A percentile compares a stretch with the other conserved stretches of the same genome.
Conservation (phyloP, 257 asterid genomes). For the Linaria vulgaris region DNA sequence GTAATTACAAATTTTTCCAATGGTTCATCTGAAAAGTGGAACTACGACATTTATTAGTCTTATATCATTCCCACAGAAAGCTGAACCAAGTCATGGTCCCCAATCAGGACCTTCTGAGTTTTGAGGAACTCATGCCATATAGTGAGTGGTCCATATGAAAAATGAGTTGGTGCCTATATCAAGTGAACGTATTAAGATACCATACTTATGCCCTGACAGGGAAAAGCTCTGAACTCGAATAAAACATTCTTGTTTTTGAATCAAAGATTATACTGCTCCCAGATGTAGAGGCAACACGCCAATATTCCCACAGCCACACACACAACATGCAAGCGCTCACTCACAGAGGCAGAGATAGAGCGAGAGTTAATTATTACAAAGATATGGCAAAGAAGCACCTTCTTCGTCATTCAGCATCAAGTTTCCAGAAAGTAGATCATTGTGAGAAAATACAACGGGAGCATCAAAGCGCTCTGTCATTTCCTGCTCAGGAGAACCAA, state of each 20-base stretch:
- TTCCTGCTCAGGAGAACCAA: constrained; percentile 50
- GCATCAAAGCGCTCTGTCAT: constrained; percentile 67
- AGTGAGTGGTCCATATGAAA: constrained; percentile 5
- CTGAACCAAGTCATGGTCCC: neutral
- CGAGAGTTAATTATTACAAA: constrained; percentile 18
- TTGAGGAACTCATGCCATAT: constrained; percentile 2
- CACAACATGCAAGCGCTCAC: neutral
- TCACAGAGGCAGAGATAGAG: neutral
- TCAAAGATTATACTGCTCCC: constrained; percentile 6
- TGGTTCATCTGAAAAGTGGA: constrained; percentile 17
- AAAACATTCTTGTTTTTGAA: constrained; percentile 11
- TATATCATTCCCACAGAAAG: neutral
- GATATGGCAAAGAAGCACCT: constrained; percentile 45
- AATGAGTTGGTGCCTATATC: constrained; percentile 12
- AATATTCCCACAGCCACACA: constrained; percentile 3
- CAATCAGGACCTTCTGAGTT: neutral
- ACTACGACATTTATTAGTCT: neutral
- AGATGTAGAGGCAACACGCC: neutral
- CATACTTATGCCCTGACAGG: constrained; percentile 22
- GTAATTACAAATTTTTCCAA: constrained; percentile 1
- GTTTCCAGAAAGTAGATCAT: constrained; percentile 92
- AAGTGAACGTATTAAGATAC: constrained; percentile 1
- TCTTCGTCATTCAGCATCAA: constrained; percentile 82
- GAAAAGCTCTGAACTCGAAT: constrained; percentile 9
- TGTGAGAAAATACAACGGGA: constrained; percentile 79